Conservation (phyloP, 177 flowering plant genomes). For the Vitis hybrid region DNA sequence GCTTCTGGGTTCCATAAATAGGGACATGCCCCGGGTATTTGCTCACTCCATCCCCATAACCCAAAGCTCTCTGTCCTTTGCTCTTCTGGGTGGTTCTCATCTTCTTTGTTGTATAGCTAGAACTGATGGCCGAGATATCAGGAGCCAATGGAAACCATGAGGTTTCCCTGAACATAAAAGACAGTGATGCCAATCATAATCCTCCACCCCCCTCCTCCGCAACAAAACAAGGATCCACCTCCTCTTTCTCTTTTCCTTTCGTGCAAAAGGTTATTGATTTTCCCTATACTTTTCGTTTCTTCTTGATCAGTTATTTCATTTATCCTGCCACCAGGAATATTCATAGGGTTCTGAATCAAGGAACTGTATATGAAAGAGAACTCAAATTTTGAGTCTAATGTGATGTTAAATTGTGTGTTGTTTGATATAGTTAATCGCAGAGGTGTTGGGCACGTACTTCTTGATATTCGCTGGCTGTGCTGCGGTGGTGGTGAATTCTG, state of each 20-base stretch:
- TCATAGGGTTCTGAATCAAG: no score
- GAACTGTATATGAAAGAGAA: no score
- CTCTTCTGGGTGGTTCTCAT: no score
- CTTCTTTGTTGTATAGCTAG: neutral
- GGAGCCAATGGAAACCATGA: neutral
- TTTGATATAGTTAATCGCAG: conserved; percentile 67
- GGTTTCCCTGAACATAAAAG: conserved; percentile 13
- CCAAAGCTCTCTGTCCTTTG: no score
- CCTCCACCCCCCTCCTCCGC: conserved; percentile 3
- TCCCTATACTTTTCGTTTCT: neutral
- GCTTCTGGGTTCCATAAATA: no score
- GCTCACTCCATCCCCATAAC: no score
- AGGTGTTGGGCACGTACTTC: conserved; percentile 73
- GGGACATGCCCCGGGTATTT: no score
- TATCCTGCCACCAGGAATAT: no score
- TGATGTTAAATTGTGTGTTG: neutral
- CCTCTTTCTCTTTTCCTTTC: conserved; percentile 44
- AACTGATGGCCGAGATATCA: conserved; percentile 9
- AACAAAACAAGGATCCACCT: neutral
- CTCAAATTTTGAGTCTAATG: neutral
- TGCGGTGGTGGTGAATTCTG: conserved; percentile 52
- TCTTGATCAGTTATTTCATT: neutral
- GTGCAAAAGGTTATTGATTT: conserved; percentile 51
- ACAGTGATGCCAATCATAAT: conserved; percentile 7
- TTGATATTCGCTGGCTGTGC: conserved; percentile 81